Evolutionary conservation across 257 asterid genomes (phyloP).

Genomic region (Solanum boliviense): DNA sequence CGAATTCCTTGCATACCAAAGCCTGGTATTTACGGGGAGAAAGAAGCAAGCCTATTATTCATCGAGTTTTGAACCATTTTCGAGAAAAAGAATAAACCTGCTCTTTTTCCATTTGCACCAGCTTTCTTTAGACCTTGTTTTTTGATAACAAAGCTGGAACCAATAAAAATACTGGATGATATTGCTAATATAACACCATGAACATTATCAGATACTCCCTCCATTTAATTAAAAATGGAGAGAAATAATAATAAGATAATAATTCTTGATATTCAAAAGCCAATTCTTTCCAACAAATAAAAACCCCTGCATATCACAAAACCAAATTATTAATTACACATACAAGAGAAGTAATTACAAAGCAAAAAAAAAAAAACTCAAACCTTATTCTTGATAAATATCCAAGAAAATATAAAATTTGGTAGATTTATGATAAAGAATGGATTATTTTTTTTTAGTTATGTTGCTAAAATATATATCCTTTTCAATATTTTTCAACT

Average conservation of each 20-base stretch:
- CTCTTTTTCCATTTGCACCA: slow-evolving; percentile 17
- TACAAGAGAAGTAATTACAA: background rate
- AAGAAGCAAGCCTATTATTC: background rate
- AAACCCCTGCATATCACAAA: background rate
- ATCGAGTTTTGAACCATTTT: background rate
- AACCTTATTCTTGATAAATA: background rate
- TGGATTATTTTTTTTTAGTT: background rate
- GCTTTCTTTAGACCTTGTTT: slow-evolving; percentile 26
- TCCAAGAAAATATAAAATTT: background rate
- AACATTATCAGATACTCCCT: slow-evolving; percentile 21
- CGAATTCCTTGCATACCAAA: background rate
- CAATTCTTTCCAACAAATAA: background rate
- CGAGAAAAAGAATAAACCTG: slow-evolving; percentile 6
- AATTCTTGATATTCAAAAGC: background rate
- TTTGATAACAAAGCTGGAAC: slow-evolving; percentile 26
- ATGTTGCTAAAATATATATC: background rate
- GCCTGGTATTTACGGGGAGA: background rate
- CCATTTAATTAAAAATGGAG: slow-evolving; percentile 17
- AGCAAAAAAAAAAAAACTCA: background rate
- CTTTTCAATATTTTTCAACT: background rate
- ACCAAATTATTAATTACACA: background rate
- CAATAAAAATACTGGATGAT: slow-evolving; percentile 29
- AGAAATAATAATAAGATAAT: background rate
- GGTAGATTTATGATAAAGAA: background rate
- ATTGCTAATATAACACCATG: slow-evolving; percentile 23